phyloP scores from a whole-genome alignment of 2,329 filamentous ascomycete species.

The Stenocarpella maydis region DNA sequence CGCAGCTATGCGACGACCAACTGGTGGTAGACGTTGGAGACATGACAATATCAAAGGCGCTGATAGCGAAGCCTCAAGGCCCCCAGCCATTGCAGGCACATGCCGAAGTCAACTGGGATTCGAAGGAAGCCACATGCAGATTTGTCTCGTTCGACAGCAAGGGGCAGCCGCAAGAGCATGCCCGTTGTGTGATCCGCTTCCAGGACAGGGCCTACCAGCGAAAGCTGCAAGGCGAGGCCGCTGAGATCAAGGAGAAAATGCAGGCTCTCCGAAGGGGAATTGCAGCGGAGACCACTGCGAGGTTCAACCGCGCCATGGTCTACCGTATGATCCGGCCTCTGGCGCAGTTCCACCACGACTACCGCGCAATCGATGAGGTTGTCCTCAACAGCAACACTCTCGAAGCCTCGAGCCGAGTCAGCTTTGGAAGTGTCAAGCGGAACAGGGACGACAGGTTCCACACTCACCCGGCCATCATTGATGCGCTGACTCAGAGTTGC shows the following conservation, averaged over 20 bases:
- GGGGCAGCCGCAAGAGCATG: constrained; percentile 70
- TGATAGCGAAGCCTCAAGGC: constrained; percentile 61
- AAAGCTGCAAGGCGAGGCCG: constrained; percentile 5
- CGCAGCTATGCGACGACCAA: constrained; percentile 67
- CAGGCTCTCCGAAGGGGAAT: constrained; percentile 67
- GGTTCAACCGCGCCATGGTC: constrained; percentile 76
- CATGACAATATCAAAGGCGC: constrained; percentile 67
- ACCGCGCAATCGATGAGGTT: constrained; percentile 66
- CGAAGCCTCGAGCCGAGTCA: constrained; percentile 52
- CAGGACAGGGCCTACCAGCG: not conserved
- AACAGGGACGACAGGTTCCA: constrained; percentile 59
- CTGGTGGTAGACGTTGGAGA: constrained; percentile 76
- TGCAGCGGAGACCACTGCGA: constrained; percentile 71
- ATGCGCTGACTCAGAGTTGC: constrained; percentile 65
- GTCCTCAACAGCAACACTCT: constrained; percentile 57
- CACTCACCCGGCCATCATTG: constrained; percentile 66
- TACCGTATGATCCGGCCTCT: constrained; percentile 73
- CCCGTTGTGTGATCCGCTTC: constrained; percentile 66
- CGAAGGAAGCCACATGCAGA: constrained; percentile 68
- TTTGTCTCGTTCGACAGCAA: constrained; percentile 68
- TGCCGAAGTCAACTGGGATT: constrained; percentile 63
- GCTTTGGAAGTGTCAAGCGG: constrained; percentile 52
- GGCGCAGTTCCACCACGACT: constrained; percentile 64
- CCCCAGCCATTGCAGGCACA: constrained; percentile 67
- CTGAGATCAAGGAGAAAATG: constrained; percentile 68